Evolutionary conservation across 139 green algal species (phyloP).

Genomic region (Picochlorum sp.): DNA sequence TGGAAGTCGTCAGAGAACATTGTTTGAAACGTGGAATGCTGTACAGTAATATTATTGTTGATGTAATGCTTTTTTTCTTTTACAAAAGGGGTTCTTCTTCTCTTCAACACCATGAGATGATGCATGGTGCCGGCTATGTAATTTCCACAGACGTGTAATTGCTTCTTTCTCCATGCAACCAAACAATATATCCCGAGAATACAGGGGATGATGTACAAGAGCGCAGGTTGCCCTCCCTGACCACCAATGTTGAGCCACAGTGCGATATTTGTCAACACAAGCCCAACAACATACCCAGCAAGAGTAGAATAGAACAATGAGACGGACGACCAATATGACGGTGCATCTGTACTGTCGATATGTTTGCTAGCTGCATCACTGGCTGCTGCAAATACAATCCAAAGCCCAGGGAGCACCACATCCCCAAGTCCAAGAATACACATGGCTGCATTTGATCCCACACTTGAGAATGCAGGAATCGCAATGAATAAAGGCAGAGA

Average conservation of each 20-base stretch:
- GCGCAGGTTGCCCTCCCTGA: slow-evolving; percentile 71
- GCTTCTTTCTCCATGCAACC: slow-evolving; percentile 29
- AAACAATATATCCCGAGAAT: slow-evolving; percentile 56
- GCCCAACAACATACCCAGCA: slow-evolving; percentile 55
- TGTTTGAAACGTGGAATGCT: slow-evolving; percentile 13
- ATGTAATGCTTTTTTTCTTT: slow-evolving; percentile 4
- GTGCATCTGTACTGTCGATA: too few relatives aligned
- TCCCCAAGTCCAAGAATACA: slow-evolving; percentile 51
- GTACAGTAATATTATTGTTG: background rate
- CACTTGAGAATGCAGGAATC: slow-evolving; percentile 38
- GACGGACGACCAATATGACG: background rate
- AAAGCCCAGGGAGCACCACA: slow-evolving; percentile 70
- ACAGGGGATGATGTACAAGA: slow-evolving; percentile 90
- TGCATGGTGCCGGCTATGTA: background rate
- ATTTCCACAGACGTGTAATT: slow-evolving; percentile 44
- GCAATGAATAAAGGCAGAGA: slow-evolving; percentile 78
- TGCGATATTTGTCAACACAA: slow-evolving; percentile 77
- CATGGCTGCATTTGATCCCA: slow-evolving; percentile 13
- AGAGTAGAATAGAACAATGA: slow-evolving; percentile 46
- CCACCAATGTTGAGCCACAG: slow-evolving; percentile 46
- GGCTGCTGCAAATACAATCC: slow-evolving; percentile 45
- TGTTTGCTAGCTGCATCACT: slow-evolving; percentile 15
- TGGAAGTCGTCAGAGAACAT: background rate
- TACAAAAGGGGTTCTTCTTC: background rate
- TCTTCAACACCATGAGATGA: too few relatives aligned